A percentile compares a stretch with the other conserved stretches of the same genome.
These are phyloP conservation scores for Castanea mollissima DNA, from an alignment of 306 rosid species.

Conservation along the genomic window DNA sequence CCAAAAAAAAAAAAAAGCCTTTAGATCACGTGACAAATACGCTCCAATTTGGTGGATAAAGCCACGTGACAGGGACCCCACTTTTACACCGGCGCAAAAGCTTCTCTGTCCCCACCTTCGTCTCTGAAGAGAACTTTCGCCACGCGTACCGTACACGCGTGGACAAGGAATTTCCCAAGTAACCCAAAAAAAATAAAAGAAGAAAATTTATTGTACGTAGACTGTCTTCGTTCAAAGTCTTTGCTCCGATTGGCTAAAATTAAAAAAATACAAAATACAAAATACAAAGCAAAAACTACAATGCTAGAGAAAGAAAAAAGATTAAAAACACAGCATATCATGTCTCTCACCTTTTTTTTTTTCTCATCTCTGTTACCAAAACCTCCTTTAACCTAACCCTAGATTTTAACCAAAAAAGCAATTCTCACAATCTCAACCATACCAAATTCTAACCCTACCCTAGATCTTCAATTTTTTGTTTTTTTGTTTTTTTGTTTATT, in stretches of 20 bases:
- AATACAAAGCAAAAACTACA: neutral
- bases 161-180: neutral
- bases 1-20: neutral
- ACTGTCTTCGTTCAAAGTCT: neutral
- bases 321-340: neutral
- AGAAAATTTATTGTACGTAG: constrained; percentile 1
- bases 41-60: constrained; percentile 8
- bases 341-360: constrained; percentile 6
- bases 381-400: constrained; percentile 29
- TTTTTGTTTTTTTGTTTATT: neutral
- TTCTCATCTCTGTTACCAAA: constrained; percentile 1
- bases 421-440: too few species aligned
- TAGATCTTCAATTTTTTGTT: constrained; percentile 24
- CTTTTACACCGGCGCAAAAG: constrained; percentile 4
- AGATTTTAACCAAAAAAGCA: neutral
- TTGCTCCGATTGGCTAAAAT: neutral
- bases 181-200: neutral
- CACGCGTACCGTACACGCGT: constrained; percentile 42
- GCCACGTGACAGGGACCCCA: constrained; percentile 37
- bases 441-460: neutral
- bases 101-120: neutral
- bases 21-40: constrained; percentile 21
- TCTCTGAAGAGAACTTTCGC: neutral
- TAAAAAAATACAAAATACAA: neutral
- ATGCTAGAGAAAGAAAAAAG: constrained; percentile 27